A percentile compares a stretch with the other conserved stretches of the same genome.
phyloP scores from a whole-genome alignment of 2,329 filamentous ascomycete species.

The Hypoxylon sp. region DNA sequence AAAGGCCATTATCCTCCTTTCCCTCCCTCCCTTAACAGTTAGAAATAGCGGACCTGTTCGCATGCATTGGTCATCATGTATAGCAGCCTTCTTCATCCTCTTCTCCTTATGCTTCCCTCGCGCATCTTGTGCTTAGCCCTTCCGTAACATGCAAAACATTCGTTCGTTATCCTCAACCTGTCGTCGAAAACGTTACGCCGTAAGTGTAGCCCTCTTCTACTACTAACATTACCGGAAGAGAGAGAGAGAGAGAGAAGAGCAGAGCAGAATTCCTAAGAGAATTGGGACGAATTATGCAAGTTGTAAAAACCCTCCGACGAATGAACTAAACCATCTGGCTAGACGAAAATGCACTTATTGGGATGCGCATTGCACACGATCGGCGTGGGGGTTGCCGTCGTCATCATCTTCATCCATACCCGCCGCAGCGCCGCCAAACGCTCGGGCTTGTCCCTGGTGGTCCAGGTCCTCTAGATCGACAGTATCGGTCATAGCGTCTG shows the following conservation, averaged over 20 bases:
- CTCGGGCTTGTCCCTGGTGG: slow-evolving; percentile 70
- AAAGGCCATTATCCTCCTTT: too few species aligned
- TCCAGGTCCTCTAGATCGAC: slow-evolving; percentile 89
- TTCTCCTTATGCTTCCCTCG: too few species aligned
- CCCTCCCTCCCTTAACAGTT: too few species aligned
- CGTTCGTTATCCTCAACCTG: slow-evolving; percentile 27
- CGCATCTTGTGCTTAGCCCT: slow-evolving; percentile 30
- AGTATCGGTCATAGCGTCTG: slow-evolving; percentile 90
- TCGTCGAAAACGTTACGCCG: slow-evolving; percentile 44
- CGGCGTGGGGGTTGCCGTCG: slow-evolving; percentile 75
- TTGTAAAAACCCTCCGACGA: slow-evolving; percentile 5
- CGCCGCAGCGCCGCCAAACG: slow-evolving; percentile 70
- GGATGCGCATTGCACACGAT: slow-evolving; percentile 86
- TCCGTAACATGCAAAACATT: slow-evolving; percentile 42
- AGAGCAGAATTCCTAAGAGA: slow-evolving; percentile 3
- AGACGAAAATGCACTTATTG: slow-evolving; percentile 66
- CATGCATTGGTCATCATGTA: too few species aligned
- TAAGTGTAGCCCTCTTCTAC: slow-evolving; percentile 39
- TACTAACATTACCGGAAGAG: slow-evolving; percentile 26
- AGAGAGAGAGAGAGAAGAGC: too few species aligned
- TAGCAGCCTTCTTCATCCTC: slow-evolving; percentile 16
- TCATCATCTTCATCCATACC: slow-evolving; percentile 80
- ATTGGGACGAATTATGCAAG: slow-evolving; percentile 26
- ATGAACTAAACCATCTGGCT: background rate
- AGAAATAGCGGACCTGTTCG: slow-evolving; percentile 26